Evolutionary conservation across 140 eudicot genomes (phyloP), one percentile per base, ranked within the genome.

Genomic region (Flaveria floridana): DNA sequence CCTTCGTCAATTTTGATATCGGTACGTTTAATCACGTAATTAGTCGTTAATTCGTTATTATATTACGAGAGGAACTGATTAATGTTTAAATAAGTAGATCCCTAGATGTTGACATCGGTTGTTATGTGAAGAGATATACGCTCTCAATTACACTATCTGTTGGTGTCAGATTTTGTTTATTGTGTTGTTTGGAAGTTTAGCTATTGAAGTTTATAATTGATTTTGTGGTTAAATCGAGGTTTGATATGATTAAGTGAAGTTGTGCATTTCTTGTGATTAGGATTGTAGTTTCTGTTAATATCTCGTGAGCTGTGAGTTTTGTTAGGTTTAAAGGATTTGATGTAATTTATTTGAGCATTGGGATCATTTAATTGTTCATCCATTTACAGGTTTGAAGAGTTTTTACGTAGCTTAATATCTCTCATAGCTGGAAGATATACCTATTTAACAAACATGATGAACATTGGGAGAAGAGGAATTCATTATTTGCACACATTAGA

Each of bases 401-500:
- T 59, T 73, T 61, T 48, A 59, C 46, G 46, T 26, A 46, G 37
- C 50, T 62, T 9, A 6, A 19, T 46, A 47, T 26, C 63, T 74
- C 64, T 15, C 18, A 58, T 62, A 62, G 71, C 78, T 46, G 71
- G 71, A 74, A 74, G 71, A 61, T 2, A 71, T 71, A 74, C 52
- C 61, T 10, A 62, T 51, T 16, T 47, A 39, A 21, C 81, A 83
- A 76, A 61, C 69, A 91, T 88, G 96, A 86, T 79, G 76, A 82
- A 70, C 50, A 51, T 86, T 58, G 87, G 87, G 44, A 88, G 85
- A 81, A 86, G 79, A 82, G 97, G 92, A 9, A 64, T 88, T 42
- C 97, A 86, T 82, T 80, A 85, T 81, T 12, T 88, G 72, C 90
- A 86, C 59, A 86, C 80, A 74, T 63, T 88, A 71, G 85, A 79